Base-by-base conservation (phyloP, 257 asterid genomes). In the Gentiana straminea region DNA sequence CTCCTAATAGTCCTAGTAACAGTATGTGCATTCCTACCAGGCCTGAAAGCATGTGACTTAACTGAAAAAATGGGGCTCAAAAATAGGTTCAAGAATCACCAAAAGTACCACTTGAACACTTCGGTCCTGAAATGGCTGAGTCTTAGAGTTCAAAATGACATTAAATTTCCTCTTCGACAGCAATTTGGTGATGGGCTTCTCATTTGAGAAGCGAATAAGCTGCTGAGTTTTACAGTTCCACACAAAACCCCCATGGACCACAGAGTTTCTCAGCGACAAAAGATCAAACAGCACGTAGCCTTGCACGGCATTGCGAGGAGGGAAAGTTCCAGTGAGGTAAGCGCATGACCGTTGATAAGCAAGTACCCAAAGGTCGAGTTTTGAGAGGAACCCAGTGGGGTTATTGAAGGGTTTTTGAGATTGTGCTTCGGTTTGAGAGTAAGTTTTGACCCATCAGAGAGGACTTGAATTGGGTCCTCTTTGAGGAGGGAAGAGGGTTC, bases 331-430 rank as follows among this genome's bases (percentile, higher is more conserved):
- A 52, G 88, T 84, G 43, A 77, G 73, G 58, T 91, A 92, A 47
- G 96, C 96, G 68, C 84, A 84, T 1, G 93, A 75, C 44, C 98
- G 83, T 77, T 91, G 98, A 76, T 91, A 91, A 49, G 98, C 96
- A 64, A 91, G 95, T 45, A 88, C 78, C 97, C 97, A 91, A 15
- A 91, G 86, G 66, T 91, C 95, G 63, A 83, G 70, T 61, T 91
- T 87, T 1, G 93, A 75, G 72, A 91, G 84, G 70, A 91, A 87
- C 57, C 97, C 96, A 59, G 93, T 70, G 69, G 87, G 96, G 59
- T 84, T 84, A 53, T 72, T 60, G 76, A 84, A 83, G 68, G 92
- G 86, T 46, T 81, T 35, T 69, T 68, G 45, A 78, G 60, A 74
- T 72, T 81, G 78, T 47, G 95, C 69, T 69, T 68, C 36, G 79